A percentile compares a stretch with the other conserved stretches of the same genome.
Evolutionary conservation across 1,284 basidiomycete genomes (phyloP).

Genomic region (Ustilago loliicola): DNA sequence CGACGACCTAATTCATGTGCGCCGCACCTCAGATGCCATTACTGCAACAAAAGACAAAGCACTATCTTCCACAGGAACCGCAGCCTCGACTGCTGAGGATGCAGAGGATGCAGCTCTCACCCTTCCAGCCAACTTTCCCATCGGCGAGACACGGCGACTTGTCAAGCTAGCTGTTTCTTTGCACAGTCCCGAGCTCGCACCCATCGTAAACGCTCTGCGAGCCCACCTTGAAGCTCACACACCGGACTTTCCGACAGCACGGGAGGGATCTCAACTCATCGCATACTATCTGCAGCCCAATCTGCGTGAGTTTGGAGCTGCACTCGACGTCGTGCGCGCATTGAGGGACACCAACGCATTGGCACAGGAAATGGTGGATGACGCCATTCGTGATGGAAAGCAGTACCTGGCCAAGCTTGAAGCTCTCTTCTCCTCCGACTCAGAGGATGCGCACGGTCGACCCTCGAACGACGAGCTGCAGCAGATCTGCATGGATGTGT

Average conservation of each 20-base stretch:
- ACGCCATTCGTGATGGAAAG: constrained; percentile 35
- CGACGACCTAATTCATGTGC: constrained; percentile 31
- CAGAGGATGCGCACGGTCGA: not conserved
- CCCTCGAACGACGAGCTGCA: constrained; percentile 23
- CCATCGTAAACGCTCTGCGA: constrained; percentile 36
- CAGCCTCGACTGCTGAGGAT: not conserved
- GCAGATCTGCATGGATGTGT: constrained; percentile 36
- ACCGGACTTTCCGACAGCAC: constrained; percentile 40
- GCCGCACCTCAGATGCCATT: not conserved
- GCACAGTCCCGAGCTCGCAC: constrained; percentile 26
- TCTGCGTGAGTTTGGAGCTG: constrained; percentile 36
- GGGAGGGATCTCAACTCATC: constrained; percentile 42
- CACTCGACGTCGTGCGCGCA: constrained; percentile 39
- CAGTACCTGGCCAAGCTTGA: constrained; percentile 19
- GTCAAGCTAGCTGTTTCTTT: constrained; percentile 26
- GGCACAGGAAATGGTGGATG: constrained; percentile 33
- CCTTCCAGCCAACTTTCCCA: constrained; percentile 31
- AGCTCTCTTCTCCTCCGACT: not conserved
- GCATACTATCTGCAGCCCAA: constrained; percentile 41
- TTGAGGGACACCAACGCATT: constrained; percentile 43
- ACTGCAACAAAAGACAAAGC: not conserved
- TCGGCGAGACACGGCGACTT: constrained; percentile 39
- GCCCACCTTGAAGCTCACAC: constrained; percentile 32
- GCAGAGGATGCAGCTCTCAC: not conserved
- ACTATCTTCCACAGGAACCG: not conserved